Evolutionary conservation across 2,329 filamentous ascomycete species (phyloP), one percentile per base, ranked within the genome.

Genomic region (Colletotrichum cordylinicola): DNA sequence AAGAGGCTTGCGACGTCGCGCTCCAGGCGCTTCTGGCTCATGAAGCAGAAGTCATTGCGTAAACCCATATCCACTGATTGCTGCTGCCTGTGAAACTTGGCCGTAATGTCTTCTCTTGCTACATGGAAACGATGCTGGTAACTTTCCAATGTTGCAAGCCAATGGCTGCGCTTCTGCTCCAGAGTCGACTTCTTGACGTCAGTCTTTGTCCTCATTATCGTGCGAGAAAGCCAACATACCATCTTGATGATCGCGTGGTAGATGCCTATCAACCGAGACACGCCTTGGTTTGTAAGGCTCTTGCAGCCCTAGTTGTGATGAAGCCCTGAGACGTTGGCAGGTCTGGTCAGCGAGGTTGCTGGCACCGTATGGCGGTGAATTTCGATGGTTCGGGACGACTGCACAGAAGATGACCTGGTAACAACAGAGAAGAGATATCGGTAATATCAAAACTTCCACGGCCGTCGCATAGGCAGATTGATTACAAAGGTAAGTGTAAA

Each of bases 231-330:
- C 5, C 3, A 13, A 48, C 43, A 0, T 48, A n/a, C 43, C 10
- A 48, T 48, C 43, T 12, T 48, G 3, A 4, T 48, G 18, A 4
- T 21, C 18, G 3, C 12, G 3, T 48, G 7, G 18, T 48, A 21
- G 9, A 12, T 1, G 3, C 9, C 2, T n/a, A 10, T 12, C 5
- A 2, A n/a, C n/a, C 1, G 1, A 48, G n/a, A 3, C 6, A 48
- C 10, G 18, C 10, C 10, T 48, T 48, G 43, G n/a, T n/a, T n/a
- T n/a, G n/a, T n/a, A n/a, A n/a, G n/a, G n/a, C n/a, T n/a, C n/a
- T n/a, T n/a, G n/a, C n/a, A n/a, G n/a, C n/a, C n/a, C n/a, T n/a
- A n/a, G n/a, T n/a, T n/a, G n/a, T n/a, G n/a, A n/a, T n/a, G n/a
- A n/a, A n/a, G n/a, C n/a, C n/a, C n/a, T n/a, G n/a, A n/a, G n/a